phyloP scores from a whole-genome alignment of 805 yeast genomes.

The Yarrowia sp. region DNA sequence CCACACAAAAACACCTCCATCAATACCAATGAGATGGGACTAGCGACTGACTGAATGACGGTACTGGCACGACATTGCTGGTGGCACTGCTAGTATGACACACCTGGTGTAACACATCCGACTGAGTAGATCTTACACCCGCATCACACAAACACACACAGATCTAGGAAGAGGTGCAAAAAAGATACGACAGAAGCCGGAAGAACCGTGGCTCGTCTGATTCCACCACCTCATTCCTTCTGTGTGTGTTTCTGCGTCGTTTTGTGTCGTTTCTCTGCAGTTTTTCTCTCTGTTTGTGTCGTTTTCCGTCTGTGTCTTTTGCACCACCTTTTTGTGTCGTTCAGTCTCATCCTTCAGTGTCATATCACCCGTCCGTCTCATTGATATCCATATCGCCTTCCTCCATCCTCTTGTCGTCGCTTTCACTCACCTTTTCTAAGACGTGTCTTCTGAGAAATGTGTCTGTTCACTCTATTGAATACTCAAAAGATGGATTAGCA shows the following conservation, averaged over 20 bases:
- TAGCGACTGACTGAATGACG: too few relatives aligned
- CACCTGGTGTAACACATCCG: too few relatives aligned
- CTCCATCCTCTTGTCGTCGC: background rate
- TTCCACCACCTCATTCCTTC: background rate
- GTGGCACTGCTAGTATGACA: too few relatives aligned
- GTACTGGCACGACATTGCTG: too few relatives aligned
- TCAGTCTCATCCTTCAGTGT: background rate
- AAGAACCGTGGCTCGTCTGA: too few relatives aligned
- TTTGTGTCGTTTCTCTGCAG: background rate
- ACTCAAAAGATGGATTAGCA: conserved; percentile 14
- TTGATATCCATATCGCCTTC: background rate
- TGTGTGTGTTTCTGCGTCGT: background rate
- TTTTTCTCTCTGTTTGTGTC: background rate
- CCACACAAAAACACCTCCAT: too few relatives aligned
- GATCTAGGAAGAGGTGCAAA: too few relatives aligned
- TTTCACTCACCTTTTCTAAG: conserved; percentile 12
- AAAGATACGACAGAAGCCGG: too few relatives aligned
- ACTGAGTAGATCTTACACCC: too few relatives aligned
- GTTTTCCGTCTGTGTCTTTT: background rate
- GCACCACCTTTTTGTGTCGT: background rate
- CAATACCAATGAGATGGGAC: too few relatives aligned
- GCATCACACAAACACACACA: too few relatives aligned
- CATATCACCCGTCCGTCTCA: background rate
- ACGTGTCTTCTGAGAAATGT: conserved; percentile 23
- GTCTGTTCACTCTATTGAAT: conserved; percentile 20